phyloP scores from a whole-genome alignment of 169 alveolate genomes.

The Besnoitia besnoiti region DNA sequence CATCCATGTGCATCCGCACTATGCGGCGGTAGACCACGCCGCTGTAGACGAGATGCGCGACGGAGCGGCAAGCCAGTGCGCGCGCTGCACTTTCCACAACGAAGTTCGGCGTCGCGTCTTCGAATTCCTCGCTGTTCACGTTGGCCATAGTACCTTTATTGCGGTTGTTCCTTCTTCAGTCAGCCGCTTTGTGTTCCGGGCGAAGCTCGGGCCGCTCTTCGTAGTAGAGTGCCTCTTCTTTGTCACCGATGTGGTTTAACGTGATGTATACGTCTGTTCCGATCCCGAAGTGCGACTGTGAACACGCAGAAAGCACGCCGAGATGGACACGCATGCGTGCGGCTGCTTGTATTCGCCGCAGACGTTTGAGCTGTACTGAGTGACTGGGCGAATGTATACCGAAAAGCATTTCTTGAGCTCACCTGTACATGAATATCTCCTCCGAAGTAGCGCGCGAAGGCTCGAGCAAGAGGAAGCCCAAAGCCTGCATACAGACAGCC shows the following conservation, averaged over 20 bases:
- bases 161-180: too few species aligned
- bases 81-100: too few species aligned
- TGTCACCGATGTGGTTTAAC: constrained; percentile 62
- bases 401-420: not conserved
- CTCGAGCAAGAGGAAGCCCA: constrained; percentile 53
- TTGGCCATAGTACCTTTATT: too few species aligned
- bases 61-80: too few species aligned
- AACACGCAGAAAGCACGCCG: not conserved
- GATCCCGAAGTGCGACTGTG: constrained; percentile 57
- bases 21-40: too few species aligned
- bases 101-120: too few species aligned
- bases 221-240: constrained; percentile 46
- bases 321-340: too few species aligned
- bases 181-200: not conserved
- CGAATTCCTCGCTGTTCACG: too few species aligned
- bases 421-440: constrained; percentile 64
- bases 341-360: too few species aligned
- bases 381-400: not conserved
- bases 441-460: constrained; percentile 61
- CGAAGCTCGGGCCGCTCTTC: constrained; percentile 54
- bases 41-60: too few species aligned
- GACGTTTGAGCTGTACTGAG: too few species aligned
- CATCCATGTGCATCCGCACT: too few species aligned
- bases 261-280: constrained; percentile 66
- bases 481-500: constrained; percentile 47